Evolutionary conservation across 2,329 filamentous ascomycete genomes (phyloP).

Genomic region (Elsinoe ampelina): DNA sequence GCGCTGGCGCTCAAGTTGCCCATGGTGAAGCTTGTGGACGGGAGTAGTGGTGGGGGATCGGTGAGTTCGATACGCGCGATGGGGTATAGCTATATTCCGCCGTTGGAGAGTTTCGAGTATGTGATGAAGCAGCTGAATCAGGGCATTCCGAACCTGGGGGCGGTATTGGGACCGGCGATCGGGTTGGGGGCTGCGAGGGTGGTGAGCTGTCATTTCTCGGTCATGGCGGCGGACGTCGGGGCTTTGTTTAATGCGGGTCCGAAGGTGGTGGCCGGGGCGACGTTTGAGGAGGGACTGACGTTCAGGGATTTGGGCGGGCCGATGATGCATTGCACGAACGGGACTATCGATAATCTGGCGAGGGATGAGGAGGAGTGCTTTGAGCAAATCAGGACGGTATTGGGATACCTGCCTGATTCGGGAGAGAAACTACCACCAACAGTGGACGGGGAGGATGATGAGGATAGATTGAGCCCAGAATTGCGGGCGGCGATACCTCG

Average conservation of each 20-base stretch:
- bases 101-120: constrained; percentile 44
- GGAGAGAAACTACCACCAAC: constrained; percentile 47
- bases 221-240: constrained; percentile 56
- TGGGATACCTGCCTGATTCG: constrained; percentile 50
- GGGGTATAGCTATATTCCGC: constrained; percentile 53
- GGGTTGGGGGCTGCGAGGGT: constrained; percentile 54
- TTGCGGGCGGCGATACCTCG: constrained; percentile 51
- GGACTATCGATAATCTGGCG: constrained; percentile 57
- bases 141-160: constrained; percentile 56
- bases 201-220: constrained; percentile 54
- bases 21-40: constrained; percentile 56
- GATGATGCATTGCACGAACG: constrained; percentile 53
- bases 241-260: constrained; percentile 56
- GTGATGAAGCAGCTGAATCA: constrained; percentile 51
- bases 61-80: constrained; percentile 49
- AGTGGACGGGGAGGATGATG: constrained; percentile 37
- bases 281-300: constrained; percentile 53
- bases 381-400: constrained; percentile 48
- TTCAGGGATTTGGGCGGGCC: constrained; percentile 53
- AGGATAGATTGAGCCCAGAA: constrained; percentile 39
- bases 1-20: constrained; percentile 49
- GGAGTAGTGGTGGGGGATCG: constrained; percentile 52
- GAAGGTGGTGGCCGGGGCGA: constrained; percentile 53
- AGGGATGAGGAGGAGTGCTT: constrained; percentile 53
- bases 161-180: constrained; percentile 54